Evolutionary conservation across 2,329 filamentous ascomycete species (phyloP).

Genomic region (Elsinoe ampelina): DNA sequence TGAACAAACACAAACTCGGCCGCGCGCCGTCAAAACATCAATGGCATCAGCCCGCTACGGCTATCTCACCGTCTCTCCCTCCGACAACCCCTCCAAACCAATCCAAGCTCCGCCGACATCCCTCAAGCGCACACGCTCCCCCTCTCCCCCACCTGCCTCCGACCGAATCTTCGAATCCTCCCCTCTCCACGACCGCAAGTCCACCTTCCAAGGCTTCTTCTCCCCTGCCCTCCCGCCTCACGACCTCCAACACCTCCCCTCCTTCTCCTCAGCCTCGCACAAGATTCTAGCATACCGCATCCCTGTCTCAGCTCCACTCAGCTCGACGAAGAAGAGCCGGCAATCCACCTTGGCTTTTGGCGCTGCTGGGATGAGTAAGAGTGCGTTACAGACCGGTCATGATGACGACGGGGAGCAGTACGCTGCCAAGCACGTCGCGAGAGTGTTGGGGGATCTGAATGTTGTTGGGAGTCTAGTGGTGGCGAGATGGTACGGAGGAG

Average conservation of each 20-base stretch:
- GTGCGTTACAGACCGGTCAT: slow-evolving; percentile 27
- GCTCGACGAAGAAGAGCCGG: slow-evolving; percentile 10
- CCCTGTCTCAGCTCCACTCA: slow-evolving; percentile 1
- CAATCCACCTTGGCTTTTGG: slow-evolving; percentile 9
- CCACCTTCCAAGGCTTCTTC: slow-evolving; percentile 43
- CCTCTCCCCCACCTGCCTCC: slow-evolving; percentile 1
- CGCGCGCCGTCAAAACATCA: background rate
- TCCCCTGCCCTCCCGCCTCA: slow-evolving; percentile 35
- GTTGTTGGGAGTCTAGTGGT: slow-evolving; percentile 42
- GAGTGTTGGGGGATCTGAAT: slow-evolving; percentile 37
- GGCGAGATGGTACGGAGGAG: slow-evolving; percentile 47
- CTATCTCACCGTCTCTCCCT: slow-evolving; percentile 16
- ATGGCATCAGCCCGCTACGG: slow-evolving; percentile 13
- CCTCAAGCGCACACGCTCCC: slow-evolving; percentile 3
- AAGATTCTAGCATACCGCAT: slow-evolving; percentile 43
- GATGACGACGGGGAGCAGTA: slow-evolving; percentile 48
- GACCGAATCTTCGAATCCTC: slow-evolving; percentile 36
- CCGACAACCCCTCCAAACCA: slow-evolving; percentile 13
- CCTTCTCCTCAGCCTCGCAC: slow-evolving; percentile 40
- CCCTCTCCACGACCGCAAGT: slow-evolving; percentile 42
- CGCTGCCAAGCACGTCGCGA: slow-evolving; percentile 39
- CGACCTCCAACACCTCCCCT: slow-evolving; percentile 35
- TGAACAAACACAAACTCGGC: background rate
- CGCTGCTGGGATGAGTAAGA: background rate
- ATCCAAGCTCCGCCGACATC: slow-evolving; percentile 7